Evolutionary conservation across 2,329 filamentous ascomycete species (phyloP).

Genomic region (Sclerotinia glacialis): DNA sequence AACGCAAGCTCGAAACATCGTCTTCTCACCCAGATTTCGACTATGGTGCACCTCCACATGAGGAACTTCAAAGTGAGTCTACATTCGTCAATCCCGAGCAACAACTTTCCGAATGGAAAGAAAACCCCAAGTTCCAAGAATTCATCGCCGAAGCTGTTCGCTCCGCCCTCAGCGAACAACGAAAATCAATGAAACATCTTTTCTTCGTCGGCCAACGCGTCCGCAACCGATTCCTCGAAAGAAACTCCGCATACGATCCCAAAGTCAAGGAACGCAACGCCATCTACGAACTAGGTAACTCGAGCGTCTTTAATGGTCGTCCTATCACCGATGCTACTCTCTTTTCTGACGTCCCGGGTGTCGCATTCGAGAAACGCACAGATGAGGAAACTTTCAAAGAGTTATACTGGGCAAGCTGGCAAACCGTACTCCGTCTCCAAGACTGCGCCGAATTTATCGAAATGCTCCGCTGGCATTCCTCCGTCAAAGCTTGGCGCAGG

Average conservation of each 20-base stretch:
- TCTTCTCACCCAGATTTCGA: constrained; percentile 1
- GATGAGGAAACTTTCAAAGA: constrained; percentile 21
- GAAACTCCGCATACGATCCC: constrained; percentile 17
- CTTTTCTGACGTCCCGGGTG: constrained; percentile 17
- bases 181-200: constrained; percentile 22
- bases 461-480: constrained; percentile 22
- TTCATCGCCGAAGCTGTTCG: constrained; percentile 15
- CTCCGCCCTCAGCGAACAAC: constrained; percentile 16
- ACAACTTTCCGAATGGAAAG: constrained; percentile 16
- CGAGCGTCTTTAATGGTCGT: constrained; percentile 20
- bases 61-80: constrained; percentile 19
- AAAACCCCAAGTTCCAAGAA: constrained; percentile 18
- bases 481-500: constrained; percentile 20
- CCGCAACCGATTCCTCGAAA: constrained; percentile 19
- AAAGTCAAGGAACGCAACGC: constrained; percentile 17
- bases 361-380: constrained; percentile 18
- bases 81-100: constrained; percentile 13
- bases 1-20: constrained; percentile 10
- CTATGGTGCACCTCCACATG: constrained; percentile 11
- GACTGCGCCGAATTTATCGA: constrained; percentile 22
- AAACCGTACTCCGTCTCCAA: constrained; percentile 16
- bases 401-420: constrained; percentile 21
- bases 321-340: constrained; percentile 22
- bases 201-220: constrained; percentile 22
- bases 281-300: constrained; percentile 19